Conservation (phyloP, 2,329 filamentous ascomycete genomes). For the Ceratocystis smalleyi region DNA sequence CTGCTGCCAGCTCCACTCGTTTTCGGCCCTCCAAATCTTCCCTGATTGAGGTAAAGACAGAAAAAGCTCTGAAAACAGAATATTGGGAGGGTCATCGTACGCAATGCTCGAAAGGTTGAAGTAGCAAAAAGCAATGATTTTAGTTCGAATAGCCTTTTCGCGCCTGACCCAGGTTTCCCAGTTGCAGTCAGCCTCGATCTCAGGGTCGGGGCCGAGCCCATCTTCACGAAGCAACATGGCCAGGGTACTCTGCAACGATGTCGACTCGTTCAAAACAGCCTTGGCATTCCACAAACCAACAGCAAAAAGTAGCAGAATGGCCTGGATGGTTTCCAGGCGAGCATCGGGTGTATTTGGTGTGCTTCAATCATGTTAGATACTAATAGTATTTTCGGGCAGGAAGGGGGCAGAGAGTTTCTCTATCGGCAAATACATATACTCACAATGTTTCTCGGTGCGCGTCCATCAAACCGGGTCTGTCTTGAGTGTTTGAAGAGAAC, state of each 20-base stretch:
- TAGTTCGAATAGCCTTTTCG: conserved; percentile 42
- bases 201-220: conserved; percentile 26
- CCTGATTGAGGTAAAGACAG: conserved; percentile 39
- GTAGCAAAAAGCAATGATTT: conserved; percentile 45
- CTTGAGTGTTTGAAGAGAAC: conserved; percentile 42
- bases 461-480: conserved; percentile 41
- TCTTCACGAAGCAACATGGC: conserved; percentile 44
- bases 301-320: conserved; percentile 44
- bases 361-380: conserved; percentile 23
- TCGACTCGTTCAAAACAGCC: conserved; percentile 42
- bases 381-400: too few species aligned
- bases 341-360: conserved; percentile 44
- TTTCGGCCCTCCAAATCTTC: conserved; percentile 42
- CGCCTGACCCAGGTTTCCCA: conserved; percentile 47
- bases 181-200: conserved; percentile 20
- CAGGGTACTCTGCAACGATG: conserved; percentile 43
- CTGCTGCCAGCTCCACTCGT: conserved; percentile 45
- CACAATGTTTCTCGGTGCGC: conserved; percentile 45
- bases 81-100: conserved; percentile 42
- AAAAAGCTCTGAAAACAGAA: conserved; percentile 45
- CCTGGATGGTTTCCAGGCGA: conserved; percentile 49
- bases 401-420: neutral
- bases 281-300: conserved; percentile 47
- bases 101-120: conserved; percentile 48
- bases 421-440: conserved; percentile 22